These are phyloP conservation scores for Pseudonectria buxi DNA, from an alignment of 2,329 filamentous ascomycete species.

Conservation along the genomic window DNA sequence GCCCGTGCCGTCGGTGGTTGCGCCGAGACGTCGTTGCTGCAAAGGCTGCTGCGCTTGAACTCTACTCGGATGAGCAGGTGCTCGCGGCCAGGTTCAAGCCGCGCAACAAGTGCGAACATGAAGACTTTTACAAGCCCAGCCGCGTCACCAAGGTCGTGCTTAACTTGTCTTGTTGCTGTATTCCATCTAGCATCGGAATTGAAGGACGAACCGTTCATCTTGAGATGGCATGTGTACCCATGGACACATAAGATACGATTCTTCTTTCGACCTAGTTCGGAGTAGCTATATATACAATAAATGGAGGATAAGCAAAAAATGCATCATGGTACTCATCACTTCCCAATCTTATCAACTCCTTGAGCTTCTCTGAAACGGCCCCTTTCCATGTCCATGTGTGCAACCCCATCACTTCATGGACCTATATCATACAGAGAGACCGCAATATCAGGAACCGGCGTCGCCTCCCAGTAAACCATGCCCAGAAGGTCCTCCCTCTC, in stretches of 20 bases:
- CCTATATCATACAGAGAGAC: slow-evolving; percentile 6
- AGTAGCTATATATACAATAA: not conserved
- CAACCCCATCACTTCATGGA: not conserved
- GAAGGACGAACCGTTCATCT: too few species aligned
- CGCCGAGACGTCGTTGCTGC: slow-evolving; percentile 19
- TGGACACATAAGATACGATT: too few species aligned
- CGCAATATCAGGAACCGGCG: not conserved
- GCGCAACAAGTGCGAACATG: slow-evolving; percentile 23
- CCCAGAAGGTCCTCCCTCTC: not conserved
- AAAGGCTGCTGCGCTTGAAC: slow-evolving; percentile 14
- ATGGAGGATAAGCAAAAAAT: too few species aligned
- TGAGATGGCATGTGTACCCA: too few species aligned
- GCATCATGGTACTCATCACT: too few species aligned
- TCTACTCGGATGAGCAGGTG: slow-evolving; percentile 18
- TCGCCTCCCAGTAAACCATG: too few species aligned
- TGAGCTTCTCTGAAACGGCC: too few species aligned
- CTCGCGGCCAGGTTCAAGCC: slow-evolving; percentile 18
- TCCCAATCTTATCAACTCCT: too few species aligned
- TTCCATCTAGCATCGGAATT: too few species aligned
- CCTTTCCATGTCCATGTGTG: too few species aligned
- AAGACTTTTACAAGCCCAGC: slow-evolving; percentile 16
- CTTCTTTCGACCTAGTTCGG: too few species aligned
- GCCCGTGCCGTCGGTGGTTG: slow-evolving; percentile 19
- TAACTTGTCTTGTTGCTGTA: too few species aligned
- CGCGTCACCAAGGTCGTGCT: slow-evolving; percentile 14